These are phyloP conservation scores for Ampelomyces quisqualis DNA, from an alignment of 2,329 filamentous ascomycete species.

Conservation along the genomic window DNA sequence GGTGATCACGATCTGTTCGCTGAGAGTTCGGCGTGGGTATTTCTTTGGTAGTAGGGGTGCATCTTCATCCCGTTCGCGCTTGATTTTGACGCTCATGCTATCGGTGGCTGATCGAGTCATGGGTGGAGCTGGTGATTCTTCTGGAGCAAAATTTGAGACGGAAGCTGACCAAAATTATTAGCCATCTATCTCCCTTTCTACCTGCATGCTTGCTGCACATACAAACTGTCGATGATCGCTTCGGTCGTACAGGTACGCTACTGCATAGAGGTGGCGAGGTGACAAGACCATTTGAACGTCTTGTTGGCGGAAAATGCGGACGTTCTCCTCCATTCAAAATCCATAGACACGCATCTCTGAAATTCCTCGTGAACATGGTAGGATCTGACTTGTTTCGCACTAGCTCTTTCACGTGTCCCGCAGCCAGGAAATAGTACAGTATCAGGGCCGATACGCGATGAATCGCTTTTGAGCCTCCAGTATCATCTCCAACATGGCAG, in stretches of 20 bases:
- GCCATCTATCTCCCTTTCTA: conserved; percentile 43
- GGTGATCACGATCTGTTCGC: conserved; percentile 21
- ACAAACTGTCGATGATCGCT: conserved; percentile 64
- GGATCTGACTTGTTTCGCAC: conserved; percentile 27
- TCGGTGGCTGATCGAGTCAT: conserved; percentile 25
- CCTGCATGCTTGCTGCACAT: conserved; percentile 60
- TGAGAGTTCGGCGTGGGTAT: conserved; percentile 21
- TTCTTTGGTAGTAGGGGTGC: conserved; percentile 18
- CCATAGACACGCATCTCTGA: conserved; percentile 31
- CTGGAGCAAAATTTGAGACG: conserved; percentile 7
- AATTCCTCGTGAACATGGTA: conserved; percentile 33
- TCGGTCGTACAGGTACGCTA: conserved; percentile 55
- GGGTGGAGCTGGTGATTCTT: conserved; percentile 9
- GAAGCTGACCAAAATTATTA: conserved; percentile 9
- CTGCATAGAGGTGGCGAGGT: conserved; percentile 13
- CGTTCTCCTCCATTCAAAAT: conserved; percentile 28
- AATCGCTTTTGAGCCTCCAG: conserved; percentile 27
- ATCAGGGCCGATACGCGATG: conserved; percentile 31
- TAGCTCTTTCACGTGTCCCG: conserved; percentile 28
- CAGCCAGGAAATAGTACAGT: conserved; percentile 29
- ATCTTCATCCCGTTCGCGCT: conserved; percentile 29
- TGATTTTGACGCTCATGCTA: conserved; percentile 19
- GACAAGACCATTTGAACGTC: conserved; percentile 21
- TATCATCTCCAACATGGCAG: conserved; percentile 31
- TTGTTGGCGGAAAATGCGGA: conserved; percentile 14